Evolutionary conservation across 2,329 filamentous ascomycete species (phyloP).

Genomic region (Penicillium sp.): DNA sequence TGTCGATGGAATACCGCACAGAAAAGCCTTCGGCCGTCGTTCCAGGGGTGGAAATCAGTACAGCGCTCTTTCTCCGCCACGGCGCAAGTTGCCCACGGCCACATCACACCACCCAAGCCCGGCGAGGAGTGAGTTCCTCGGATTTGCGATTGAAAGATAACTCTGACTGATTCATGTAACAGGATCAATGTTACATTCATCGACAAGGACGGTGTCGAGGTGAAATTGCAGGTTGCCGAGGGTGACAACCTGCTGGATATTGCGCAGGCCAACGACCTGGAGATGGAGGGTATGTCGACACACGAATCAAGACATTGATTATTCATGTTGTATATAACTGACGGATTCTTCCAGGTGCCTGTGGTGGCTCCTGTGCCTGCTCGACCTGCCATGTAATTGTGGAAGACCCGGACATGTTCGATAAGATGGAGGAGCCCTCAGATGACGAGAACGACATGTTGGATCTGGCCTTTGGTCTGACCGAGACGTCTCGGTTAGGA

Average conservation of each 20-base stretch:
- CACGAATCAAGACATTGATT: neutral
- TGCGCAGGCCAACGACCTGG: conserved; percentile 86
- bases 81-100: conserved; percentile 61
- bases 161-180: conserved; percentile 5
- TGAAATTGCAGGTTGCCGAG: conserved; percentile 72
- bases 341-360: conserved; percentile 59
- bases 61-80: conserved; percentile 63
- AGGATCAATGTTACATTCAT: conserved; percentile 88
- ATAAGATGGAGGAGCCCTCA: conserved; percentile 71
- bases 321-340: conserved; percentile 3
- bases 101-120: conserved; percentile 76
- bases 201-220: conserved; percentile 75
- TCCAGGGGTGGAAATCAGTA: conserved; percentile 25
- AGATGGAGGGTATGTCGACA: conserved; percentile 75
- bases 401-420: conserved; percentile 65
- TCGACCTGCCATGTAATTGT: conserved; percentile 92
- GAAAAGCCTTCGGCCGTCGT: conserved; percentile 12
- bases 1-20: conserved; percentile 9
- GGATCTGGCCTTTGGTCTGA: conserved; percentile 83
- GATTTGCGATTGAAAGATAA: neutral
- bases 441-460: conserved; percentile 88
- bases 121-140: conserved; percentile 73
- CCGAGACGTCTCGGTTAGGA: conserved; percentile 76
- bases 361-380: conserved; percentile 88
- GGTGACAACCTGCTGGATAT: conserved; percentile 95